Percentiles rank a stretch among this genome's conserved stretches.
These are phyloP conservation scores for Peribolospora kevripleyi DNA, from an alignment of 768 basidiomycete species.

Conservation along the genomic window DNA sequence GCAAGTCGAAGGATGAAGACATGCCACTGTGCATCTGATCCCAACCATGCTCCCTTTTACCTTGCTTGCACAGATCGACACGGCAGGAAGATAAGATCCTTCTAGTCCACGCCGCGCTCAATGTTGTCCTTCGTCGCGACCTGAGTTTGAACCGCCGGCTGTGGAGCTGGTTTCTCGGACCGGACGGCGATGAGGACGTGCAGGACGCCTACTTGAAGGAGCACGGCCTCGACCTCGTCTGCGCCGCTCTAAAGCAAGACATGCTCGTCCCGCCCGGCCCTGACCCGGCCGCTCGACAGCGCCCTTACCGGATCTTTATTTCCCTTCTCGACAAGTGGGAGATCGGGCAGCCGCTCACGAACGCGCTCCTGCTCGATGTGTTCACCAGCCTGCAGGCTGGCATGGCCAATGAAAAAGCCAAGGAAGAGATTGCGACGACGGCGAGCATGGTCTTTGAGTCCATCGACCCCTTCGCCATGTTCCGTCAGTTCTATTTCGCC, in stretches of 20 bases:
- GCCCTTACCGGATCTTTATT: constrained; percentile 88
- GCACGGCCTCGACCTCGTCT: constrained; percentile 48
- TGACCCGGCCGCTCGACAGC: constrained; percentile 37
- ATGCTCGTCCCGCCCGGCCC: background rate
- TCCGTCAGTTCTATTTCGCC: constrained; percentile 42
- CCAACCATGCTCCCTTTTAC: background rate
- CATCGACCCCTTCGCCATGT: constrained; percentile 66
- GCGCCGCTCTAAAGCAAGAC: constrained; percentile 36
- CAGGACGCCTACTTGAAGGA: constrained; percentile 47
- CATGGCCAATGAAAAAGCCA: constrained; percentile 19
- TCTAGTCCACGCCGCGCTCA: constrained; percentile 60
- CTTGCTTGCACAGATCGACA: constrained; percentile 17
- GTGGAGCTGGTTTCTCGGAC: constrained; percentile 76
- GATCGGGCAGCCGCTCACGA: constrained; percentile 58
- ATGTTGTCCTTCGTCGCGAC: constrained; percentile 77
- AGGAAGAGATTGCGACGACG: constrained; percentile 39
- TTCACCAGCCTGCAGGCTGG: constrained; percentile 44
- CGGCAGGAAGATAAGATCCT: constrained; percentile 46
- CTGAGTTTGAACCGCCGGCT: constrained; percentile 75
- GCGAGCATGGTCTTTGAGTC: constrained; percentile 75
- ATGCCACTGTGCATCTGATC: background rate
- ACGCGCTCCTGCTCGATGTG: constrained; percentile 50
- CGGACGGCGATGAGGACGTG: constrained; percentile 45
- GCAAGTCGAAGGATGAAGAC: constrained; percentile 10
- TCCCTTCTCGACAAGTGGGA: constrained; percentile 94